phyloP scores from a whole-genome alignment of 352 stramenopile species.

The Globisporangium spinosum region DNA sequence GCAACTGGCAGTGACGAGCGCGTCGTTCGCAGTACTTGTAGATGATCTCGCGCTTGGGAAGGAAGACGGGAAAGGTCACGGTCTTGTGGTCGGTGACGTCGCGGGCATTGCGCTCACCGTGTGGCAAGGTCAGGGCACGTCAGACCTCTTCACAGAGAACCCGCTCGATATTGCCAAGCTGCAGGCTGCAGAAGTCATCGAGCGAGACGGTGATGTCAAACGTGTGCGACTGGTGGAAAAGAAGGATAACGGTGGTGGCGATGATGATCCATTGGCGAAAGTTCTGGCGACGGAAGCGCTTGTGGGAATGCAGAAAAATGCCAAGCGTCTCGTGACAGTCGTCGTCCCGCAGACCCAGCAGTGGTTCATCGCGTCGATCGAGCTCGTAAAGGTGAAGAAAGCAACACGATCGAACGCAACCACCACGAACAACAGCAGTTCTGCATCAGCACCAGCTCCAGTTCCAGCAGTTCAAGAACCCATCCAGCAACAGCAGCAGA shows the following conservation, averaged over 20 bases:
- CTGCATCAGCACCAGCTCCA: background rate
- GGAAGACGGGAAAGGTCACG: slow-evolving; percentile 27
- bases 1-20: slow-evolving; percentile 28
- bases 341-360: slow-evolving; percentile 40
- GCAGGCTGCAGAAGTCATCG: slow-evolving; percentile 21
- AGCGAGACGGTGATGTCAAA: slow-evolving; percentile 32
- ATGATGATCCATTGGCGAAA: slow-evolving; percentile 26
- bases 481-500: slow-evolving; percentile 16
- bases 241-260: background rate
- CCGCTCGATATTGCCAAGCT: slow-evolving; percentile 45
- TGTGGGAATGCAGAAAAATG: slow-evolving; percentile 60
- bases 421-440: background rate
- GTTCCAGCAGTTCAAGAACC: background rate
- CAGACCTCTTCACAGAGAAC: slow-evolving; percentile 49
- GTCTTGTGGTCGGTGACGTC: slow-evolving; percentile 40
- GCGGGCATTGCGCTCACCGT: slow-evolving; percentile 47
- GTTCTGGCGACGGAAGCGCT: slow-evolving; percentile 47
- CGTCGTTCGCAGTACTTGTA: slow-evolving; percentile 19
- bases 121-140: slow-evolving; percentile 36
- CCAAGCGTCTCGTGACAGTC: slow-evolving; percentile 49
- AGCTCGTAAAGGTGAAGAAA: slow-evolving; percentile 81
- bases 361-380: slow-evolving; percentile 63
- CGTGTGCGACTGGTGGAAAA: slow-evolving; percentile 40
- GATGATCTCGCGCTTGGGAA: slow-evolving; percentile 54
- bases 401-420: slow-evolving; percentile 25